Base-by-base conservation (phyloP, 2,329 filamentous ascomycete genomes). In the Metarhizium rileyi region DNA sequence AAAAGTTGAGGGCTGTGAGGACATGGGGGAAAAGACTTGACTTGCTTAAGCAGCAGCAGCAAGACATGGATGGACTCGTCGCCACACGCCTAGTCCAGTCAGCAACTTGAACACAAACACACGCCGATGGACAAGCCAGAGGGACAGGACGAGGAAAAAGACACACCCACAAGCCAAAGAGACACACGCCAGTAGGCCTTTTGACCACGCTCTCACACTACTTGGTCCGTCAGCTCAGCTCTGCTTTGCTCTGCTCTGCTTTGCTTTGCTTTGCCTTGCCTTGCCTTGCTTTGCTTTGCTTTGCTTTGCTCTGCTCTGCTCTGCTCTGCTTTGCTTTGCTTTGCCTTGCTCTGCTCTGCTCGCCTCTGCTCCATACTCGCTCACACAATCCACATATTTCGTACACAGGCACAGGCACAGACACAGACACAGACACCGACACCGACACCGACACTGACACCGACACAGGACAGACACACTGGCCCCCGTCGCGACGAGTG, bases 101-200 rank as follows among this genome's bases (percentile, higher is more conserved):
- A 47, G 43, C n/a, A 43, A 50, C 30, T 36, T 28, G 36, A 43
- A 50, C 44, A 50, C 48, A 42, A 38, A 44, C 23, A 27, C 49
- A 47, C 44, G 20, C 43, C 16, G 38, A 44, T 43, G 38, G 38
- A 23, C 35, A 42, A 7, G 5, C 36, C 36, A 47, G 48, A 47
- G 10, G 30, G 45, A 48, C 40, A 47, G 41, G 45, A 46, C n/a
- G n/a, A n/a, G n/a, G 43, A 43, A 18, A 50, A 16, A 50, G 35
- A 40, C 27, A 20, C n/a, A 38, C 35, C 16, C 35, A 22, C n/a
- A 38, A 18, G 18, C n/a, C 30, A 20, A n/a, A 38, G n/a, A 38
- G 38, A 42, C 38, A 42, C 38, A 42, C 33, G n/a, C 36, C 36
- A 40, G 36, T 40, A 22, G 36, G 20, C 18, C 36, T 10, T 40